Conservation (phyloP, 2,329 filamentous ascomycete species). For the Arthrocladium fulminans region DNA sequence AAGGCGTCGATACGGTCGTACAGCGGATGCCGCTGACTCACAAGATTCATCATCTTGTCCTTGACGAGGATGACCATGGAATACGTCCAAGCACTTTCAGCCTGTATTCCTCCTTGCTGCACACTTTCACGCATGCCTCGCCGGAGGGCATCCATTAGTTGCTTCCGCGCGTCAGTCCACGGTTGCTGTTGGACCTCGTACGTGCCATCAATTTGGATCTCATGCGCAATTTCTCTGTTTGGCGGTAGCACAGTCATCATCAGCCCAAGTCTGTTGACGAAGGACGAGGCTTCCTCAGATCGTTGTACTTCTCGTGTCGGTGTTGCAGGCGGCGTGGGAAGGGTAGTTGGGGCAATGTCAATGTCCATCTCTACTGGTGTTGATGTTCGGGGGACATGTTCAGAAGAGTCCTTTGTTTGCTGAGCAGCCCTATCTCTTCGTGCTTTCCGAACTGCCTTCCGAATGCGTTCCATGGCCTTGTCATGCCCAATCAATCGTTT, state of each 20-base stretch:
- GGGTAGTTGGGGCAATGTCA: constrained; percentile 22
- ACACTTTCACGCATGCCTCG: constrained; percentile 52
- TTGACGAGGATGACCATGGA: constrained; percentile 60
- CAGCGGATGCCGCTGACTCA: constrained; percentile 53
- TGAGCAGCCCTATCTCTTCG: constrained; percentile 19
- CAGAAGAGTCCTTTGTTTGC: constrained; percentile 10
- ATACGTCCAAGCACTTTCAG: constrained; percentile 50
- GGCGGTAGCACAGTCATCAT: constrained; percentile 52
- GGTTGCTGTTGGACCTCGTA: constrained; percentile 48
- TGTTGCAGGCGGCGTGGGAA: constrained; percentile 22
- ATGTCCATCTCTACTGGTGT: constrained; percentile 18
- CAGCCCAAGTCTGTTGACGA: constrained; percentile 36
- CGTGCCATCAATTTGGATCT: constrained; percentile 55
- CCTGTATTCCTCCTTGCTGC: constrained; percentile 47
- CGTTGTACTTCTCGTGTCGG: constrained; percentile 29
- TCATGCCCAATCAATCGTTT: constrained; percentile 55
- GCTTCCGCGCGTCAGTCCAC: constrained; percentile 44
- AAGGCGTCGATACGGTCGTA: constrained; percentile 53
- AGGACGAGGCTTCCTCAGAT: constrained; percentile 30
- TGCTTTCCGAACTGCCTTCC: constrained; percentile 52
- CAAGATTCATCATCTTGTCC: constrained; percentile 50
- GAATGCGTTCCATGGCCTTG: constrained; percentile 50
- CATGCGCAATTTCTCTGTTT: constrained; percentile 55
- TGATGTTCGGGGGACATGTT: constrained; percentile 21
- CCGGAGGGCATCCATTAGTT: constrained; percentile 42